Evolutionary conservation across 352 stramenopile species (phyloP).

Genomic region (Phytopythium delawarense): DNA sequence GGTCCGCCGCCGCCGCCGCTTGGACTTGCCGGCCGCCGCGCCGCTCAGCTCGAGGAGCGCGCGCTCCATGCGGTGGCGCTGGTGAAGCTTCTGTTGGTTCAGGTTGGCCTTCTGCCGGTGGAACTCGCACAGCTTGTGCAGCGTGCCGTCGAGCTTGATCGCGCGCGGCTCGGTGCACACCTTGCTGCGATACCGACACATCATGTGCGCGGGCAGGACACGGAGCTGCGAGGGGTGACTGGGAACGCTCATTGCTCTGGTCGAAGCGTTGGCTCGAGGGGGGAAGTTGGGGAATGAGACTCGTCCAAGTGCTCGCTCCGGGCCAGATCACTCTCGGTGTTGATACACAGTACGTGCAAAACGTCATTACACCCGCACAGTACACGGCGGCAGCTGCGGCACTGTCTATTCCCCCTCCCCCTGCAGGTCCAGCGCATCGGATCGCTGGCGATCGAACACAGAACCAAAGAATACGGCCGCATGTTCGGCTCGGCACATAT

Average conservation of each 20-base stretch:
- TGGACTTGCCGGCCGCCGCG: neutral
- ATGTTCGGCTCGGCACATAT: neutral
- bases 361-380: neutral
- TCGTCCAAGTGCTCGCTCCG: neutral
- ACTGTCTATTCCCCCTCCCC: no score
- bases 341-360: neutral
- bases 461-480: neutral
- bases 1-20: neutral
- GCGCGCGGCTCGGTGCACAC: constrained; percentile 41
- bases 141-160: constrained; percentile 39
- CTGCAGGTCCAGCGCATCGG: neutral
- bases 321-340: no score
- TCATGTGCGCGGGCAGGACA: constrained; percentile 1
- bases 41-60: neutral
- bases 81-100: constrained; percentile 47
- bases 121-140: constrained; percentile 58
- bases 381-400: neutral
- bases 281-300: neutral
- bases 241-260: neutral
- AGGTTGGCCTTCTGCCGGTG: constrained; percentile 53
- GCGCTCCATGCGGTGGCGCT: constrained; percentile 15
- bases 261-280: neutral
- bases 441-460: neutral
- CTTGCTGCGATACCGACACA: constrained; percentile 48
- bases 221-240: neutral